phyloP scores from a whole-genome alignment of 2,329 filamentous ascomycete genomes.

The Aspergillus felis region DNA sequence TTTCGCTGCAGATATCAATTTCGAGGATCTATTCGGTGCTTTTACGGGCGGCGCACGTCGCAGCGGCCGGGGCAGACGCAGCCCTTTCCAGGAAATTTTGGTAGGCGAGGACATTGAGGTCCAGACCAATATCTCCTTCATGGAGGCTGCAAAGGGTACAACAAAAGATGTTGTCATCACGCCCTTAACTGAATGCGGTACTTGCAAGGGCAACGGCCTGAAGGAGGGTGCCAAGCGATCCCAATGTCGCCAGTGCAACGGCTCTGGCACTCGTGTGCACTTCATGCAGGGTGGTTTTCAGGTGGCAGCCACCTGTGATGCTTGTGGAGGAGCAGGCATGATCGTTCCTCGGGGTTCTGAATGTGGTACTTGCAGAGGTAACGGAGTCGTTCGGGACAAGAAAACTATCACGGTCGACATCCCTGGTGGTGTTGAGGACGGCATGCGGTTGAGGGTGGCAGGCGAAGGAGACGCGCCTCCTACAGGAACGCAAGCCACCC shows the following conservation, averaged over 20 bases:
- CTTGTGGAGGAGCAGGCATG: conserved; percentile 75
- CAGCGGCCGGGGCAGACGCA: conserved; percentile 52
- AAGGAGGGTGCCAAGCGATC: conserved; percentile 73
- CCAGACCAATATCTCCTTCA: conserved; percentile 86
- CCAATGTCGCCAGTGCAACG: conserved; percentile 75
- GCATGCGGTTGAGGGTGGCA: conserved; percentile 82
- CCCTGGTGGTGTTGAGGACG: conserved; percentile 91
- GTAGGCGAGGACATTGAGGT: conserved; percentile 97
- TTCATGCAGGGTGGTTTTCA: conserved; percentile 92
- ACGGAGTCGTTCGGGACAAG: conserved; percentile 77
- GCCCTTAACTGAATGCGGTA: conserved; percentile 74
- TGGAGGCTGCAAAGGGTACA: conserved; percentile 91
- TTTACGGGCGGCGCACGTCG: conserved; percentile 64
- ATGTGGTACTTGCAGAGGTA: conserved; percentile 74
- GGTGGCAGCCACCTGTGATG: conserved; percentile 82
- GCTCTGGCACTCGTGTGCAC: conserved; percentile 81
- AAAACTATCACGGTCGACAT: conserved; percentile 88
- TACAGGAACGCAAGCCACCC: conserved; percentile 65
- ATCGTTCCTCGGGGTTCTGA: conserved; percentile 74
- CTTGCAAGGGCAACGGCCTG: conserved; percentile 77
- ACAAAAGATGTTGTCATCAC: conserved; percentile 84
- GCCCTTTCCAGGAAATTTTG: conserved; percentile 74
- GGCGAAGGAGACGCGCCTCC: conserved; percentile 83
- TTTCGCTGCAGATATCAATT: conserved; percentile 82
- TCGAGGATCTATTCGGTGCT: conserved; percentile 90